A percentile compares a stretch with the other conserved stretches of the same genome.
These are phyloP conservation scores for Starmerella etchellsii DNA, from an alignment of 805 yeast genomes.

Conservation along the genomic window DNA sequence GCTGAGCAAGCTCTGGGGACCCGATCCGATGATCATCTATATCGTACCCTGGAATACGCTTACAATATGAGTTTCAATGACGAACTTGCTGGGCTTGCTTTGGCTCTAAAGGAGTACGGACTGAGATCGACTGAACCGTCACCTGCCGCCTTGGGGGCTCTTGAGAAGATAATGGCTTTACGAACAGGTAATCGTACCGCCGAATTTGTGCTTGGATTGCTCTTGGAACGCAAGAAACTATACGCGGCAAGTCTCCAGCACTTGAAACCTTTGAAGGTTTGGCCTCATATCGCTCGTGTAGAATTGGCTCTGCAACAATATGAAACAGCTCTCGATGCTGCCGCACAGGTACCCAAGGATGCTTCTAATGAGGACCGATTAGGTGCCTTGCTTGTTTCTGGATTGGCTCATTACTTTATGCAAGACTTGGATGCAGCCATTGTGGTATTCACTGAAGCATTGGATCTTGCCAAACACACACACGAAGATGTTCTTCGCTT, in stretches of 20 bases:
- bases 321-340: constrained; percentile 40
- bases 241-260: constrained; percentile 39
- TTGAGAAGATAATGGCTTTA: constrained; percentile 43
- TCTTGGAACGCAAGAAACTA: constrained; percentile 56
- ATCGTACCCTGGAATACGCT: constrained; percentile 58
- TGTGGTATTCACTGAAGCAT: constrained; percentile 51
- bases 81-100: constrained; percentile 55
- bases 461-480: constrained; percentile 34
- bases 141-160: constrained; percentile 28
- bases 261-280: constrained; percentile 4
- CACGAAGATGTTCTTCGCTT: constrained; percentile 51
- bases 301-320: constrained; percentile 48
- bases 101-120: constrained; percentile 39
- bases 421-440: constrained; percentile 54
- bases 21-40: constrained; percentile 36
- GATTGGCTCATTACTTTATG: constrained; percentile 53
- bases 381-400: constrained; percentile 59
- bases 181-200: constrained; percentile 24
- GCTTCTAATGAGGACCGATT: constrained; percentile 11
- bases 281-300: constrained; percentile 51
- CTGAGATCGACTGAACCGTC: background rate
- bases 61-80: constrained; percentile 58
- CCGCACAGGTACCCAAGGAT: background rate
- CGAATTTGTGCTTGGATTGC: constrained; percentile 22
- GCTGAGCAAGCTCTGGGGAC: constrained; percentile 27